These are phyloP conservation scores for Gardenia jasminoides DNA, from an alignment of 257 asterid species.

Conservation along the genomic window DNA sequence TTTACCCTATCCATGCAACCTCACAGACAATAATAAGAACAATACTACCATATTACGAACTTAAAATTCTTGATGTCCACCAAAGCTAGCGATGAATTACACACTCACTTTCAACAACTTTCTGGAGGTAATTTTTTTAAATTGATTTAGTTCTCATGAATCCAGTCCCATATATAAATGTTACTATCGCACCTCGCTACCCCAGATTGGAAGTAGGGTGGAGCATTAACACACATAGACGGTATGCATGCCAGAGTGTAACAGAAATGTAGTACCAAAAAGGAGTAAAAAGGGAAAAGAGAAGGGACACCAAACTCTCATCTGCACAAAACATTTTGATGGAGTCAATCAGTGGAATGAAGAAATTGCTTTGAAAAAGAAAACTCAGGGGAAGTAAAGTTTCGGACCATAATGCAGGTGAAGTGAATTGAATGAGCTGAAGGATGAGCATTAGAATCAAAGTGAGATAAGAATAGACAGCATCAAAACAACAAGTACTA, in stretches of 20 bases:
- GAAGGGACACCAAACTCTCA: slow-evolving; percentile 8
- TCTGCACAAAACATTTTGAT: slow-evolving; percentile 25
- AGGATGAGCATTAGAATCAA: background rate
- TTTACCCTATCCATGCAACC: too few species aligned
- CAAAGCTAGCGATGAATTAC: too few species aligned
- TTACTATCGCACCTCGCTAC: too few species aligned
- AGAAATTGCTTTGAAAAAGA: slow-evolving; percentile 20
- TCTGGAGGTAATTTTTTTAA: background rate
- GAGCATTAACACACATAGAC: background rate
- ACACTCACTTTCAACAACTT: background rate
- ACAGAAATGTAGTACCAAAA: slow-evolving; percentile 6
- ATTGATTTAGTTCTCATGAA: too few species aligned
- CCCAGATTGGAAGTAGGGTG: background rate
- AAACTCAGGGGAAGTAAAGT: slow-evolving; percentile 8
- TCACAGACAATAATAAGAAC: too few species aligned
- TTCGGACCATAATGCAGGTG: slow-evolving; percentile 2
- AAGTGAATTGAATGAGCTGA: slow-evolving; percentile 1
- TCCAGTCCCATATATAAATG: too few species aligned
- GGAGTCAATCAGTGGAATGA: slow-evolving; percentile 26
- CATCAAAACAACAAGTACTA: background rate
- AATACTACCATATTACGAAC: too few species aligned
- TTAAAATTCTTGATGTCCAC: too few species aligned
- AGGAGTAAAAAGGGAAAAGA: background rate
- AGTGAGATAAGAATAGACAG: background rate
- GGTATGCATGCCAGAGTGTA: background rate